Conservation (phyloP, 306 rosid genomes). For the Cucurbita argyrosperma region DNA sequence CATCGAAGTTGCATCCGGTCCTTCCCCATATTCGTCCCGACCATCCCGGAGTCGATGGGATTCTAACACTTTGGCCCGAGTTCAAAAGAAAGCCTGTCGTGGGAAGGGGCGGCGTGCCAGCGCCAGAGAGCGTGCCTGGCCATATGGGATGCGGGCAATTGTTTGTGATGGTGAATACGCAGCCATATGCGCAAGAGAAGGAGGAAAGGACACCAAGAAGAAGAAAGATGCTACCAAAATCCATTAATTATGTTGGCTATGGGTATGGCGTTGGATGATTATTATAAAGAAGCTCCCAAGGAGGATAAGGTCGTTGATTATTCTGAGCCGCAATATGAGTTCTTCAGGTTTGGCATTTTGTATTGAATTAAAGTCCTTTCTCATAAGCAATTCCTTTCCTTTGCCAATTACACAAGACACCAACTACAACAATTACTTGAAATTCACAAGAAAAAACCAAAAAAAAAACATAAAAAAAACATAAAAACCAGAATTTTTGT, state of each 20-base stretch:
- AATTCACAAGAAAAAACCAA: too few species aligned
- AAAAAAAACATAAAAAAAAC: too few species aligned
- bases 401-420: not conserved
- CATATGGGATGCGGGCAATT: constrained; percentile 64
- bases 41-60: constrained; percentile 57
- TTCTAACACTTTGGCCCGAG: constrained; percentile 26
- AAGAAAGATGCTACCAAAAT: not conserved
- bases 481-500: too few species aligned
- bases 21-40: constrained; percentile 91
- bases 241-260: too few species aligned
- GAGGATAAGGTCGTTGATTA: constrained; percentile 10
- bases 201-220: not conserved
- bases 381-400: constrained; percentile 63
- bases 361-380: constrained; percentile 34
- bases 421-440: not conserved
- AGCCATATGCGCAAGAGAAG: constrained; percentile 14
- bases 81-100: constrained; percentile 54
- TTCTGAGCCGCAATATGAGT: constrained; percentile 26
- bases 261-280: too few species aligned
- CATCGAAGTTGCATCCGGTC: constrained; percentile 78
- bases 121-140: constrained; percentile 71
- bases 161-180: constrained; percentile 55
- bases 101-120: constrained; percentile 39
- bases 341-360: constrained; percentile 64
- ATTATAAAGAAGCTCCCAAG: too few species aligned